Percentiles rank a stretch among this genome's conserved stretches.
phyloP scores from a whole-genome alignment of 345 rosid species.

The Eucalyptus viminalis region DNA sequence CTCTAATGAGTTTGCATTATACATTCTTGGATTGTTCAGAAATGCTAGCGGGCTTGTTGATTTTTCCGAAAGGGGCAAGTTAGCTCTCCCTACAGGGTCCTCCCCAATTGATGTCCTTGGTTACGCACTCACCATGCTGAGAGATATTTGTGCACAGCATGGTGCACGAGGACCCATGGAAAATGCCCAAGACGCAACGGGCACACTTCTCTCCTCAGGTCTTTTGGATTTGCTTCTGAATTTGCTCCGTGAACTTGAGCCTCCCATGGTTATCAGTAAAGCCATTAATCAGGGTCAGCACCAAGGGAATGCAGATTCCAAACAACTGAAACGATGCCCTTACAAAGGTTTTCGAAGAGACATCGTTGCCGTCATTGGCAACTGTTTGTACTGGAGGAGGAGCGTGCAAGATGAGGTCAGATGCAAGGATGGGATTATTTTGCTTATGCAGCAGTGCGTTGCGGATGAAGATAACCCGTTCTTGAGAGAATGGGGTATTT shows the following conservation, averaged over 20 bases:
- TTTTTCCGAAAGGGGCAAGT: conserved; percentile 14
- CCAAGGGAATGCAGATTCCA: conserved; percentile 1
- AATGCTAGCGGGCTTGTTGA: conserved; percentile 22
- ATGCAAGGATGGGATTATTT: conserved; percentile 33
- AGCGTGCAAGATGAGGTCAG: conserved; percentile 66
- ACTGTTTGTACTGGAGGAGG: conserved; percentile 54
- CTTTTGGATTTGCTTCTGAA: conserved; percentile 29
- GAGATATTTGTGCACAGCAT: conserved; percentile 49
- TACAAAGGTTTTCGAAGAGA: conserved; percentile 76
- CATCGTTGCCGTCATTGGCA: conserved; percentile 64
- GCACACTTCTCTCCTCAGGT: conserved; percentile 32
- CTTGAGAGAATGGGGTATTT: conserved; percentile 85
- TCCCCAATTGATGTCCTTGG: conserved; percentile 39
- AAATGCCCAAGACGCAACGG: conserved; percentile 15
- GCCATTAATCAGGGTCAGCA: conserved; percentile 20
- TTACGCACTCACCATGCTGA: conserved; percentile 42
- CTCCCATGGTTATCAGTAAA: conserved; percentile 49
- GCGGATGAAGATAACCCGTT: conserved; percentile 61
- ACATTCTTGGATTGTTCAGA: conserved; percentile 22
- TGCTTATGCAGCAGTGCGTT: conserved; percentile 71
- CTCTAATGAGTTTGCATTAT: conserved; percentile 13
- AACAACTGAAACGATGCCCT: conserved; percentile 31
- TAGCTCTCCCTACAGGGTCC: conserved; percentile 55
- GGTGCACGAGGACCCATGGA: conserved; percentile 4
- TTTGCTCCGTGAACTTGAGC: conserved; percentile 55